phyloP scores from a whole-genome alignment of 139 green algal genomes.

The Auxenochlorella pyrenoidosa region DNA sequence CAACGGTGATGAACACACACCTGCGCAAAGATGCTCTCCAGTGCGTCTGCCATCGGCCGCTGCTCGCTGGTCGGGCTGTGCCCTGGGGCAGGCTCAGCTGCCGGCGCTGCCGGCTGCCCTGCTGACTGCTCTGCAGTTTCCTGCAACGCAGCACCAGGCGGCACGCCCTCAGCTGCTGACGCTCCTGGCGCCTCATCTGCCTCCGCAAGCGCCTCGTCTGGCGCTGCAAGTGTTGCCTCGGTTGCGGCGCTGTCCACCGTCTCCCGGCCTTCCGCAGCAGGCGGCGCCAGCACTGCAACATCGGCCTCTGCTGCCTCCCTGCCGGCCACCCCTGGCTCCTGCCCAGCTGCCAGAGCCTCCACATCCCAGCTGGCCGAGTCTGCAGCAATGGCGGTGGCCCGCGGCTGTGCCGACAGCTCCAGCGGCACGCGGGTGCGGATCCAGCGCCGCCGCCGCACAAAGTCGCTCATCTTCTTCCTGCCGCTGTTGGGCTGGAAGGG shows the following conservation, averaged over 20 bases:
- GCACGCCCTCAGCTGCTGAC: neutral
- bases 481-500: conserved; percentile 51
- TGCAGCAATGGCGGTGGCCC: neutral
- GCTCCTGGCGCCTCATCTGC: neutral
- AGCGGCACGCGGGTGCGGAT: conserved; percentile 58
- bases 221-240: neutral
- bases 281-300: neutral
- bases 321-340: neutral
- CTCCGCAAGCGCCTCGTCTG: neutral
- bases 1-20: neutral
- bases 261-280: neutral
- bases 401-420: neutral
- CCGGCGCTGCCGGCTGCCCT: neutral
- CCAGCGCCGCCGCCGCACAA: conserved; percentile 73
- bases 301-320: neutral
- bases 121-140: neutral
- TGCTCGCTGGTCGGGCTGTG: neutral
- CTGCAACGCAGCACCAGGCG: no score
- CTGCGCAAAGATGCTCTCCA: conserved; percentile 20
- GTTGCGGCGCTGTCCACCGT: no score
- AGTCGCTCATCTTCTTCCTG: conserved; percentile 62
- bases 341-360: neutral
- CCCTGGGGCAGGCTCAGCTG: neutral
- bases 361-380: conserved; percentile 8
- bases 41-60: neutral